Evolutionary conservation across 1,284 basidiomycete species (phyloP).

Genomic region (Wolfiporia cocos): DNA sequence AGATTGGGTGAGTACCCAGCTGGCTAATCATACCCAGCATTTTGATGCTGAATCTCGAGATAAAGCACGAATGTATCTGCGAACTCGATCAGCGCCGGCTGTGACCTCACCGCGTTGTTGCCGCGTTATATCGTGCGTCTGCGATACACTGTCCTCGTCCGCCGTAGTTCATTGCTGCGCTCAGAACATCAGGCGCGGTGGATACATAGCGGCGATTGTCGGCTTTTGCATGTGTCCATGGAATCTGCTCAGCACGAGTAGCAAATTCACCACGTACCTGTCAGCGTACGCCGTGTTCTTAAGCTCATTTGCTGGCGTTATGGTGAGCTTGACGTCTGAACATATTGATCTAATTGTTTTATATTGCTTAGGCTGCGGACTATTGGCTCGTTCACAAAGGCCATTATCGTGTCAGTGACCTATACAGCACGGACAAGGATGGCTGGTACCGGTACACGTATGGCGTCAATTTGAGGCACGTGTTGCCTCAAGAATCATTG

Average conservation of each 20-base stretch:
- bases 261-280: constrained; percentile 78
- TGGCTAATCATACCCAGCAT: constrained; percentile 66
- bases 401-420: constrained; percentile 64
- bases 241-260: constrained; percentile 74
- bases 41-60: constrained; percentile 38
- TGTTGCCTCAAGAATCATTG: background rate
- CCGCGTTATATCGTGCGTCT: constrained; percentile 68
- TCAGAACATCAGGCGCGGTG: constrained; percentile 82
- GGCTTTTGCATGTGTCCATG: constrained; percentile 77
- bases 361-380: constrained; percentile 51
- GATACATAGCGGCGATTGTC: constrained; percentile 72
- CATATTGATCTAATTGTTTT: background rate
- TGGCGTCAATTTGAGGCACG: constrained; percentile 70
- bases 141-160: background rate
- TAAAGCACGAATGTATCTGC: constrained; percentile 74
- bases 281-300: constrained; percentile 82
- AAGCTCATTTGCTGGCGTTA: constrained; percentile 76
- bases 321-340: constrained; percentile 38
- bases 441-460: constrained; percentile 76
- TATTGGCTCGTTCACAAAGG: constrained; percentile 78
- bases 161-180: background rate
- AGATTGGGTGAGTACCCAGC: constrained; percentile 24
- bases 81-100: constrained; percentile 82
- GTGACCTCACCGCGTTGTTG: constrained; percentile 76
- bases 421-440: constrained; percentile 53